phyloP scores from a whole-genome alignment of 176 grass and related monocot species.

The Musa schizocarpa region DNA sequence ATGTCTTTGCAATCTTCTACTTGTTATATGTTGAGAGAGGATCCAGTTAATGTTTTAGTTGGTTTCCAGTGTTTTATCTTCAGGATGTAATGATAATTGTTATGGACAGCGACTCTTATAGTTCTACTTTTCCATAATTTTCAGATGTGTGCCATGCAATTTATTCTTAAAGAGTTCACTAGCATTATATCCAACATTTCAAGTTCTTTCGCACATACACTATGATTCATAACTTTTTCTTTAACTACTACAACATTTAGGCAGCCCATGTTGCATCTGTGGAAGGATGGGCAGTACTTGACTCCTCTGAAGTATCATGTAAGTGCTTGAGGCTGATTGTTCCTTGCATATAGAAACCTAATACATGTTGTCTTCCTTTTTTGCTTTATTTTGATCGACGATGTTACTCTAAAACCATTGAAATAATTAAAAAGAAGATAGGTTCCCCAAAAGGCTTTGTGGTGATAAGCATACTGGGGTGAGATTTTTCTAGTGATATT shows the following conservation, averaged over 20 bases:
- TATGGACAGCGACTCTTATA: too few species aligned
- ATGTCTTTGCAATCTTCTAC: too few species aligned
- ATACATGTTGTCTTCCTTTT: background rate
- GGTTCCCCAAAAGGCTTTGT: background rate
- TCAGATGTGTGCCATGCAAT: too few species aligned
- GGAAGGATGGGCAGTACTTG: slow-evolving; percentile 48
- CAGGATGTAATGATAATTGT: too few species aligned
- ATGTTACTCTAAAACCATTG: slow-evolving; percentile 1
- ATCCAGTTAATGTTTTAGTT: too few species aligned
- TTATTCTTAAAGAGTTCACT: too few species aligned
- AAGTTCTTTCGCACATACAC: background rate
- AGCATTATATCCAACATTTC: too few species aligned
- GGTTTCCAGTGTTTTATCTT: too few species aligned
- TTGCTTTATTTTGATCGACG: background rate
- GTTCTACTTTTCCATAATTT: too few species aligned
- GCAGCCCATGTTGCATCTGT: slow-evolving; percentile 43
- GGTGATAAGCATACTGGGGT: background rate
- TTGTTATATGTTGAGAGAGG: too few species aligned
- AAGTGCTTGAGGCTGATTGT: slow-evolving; percentile 14
- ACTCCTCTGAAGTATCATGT: slow-evolving; percentile 51
- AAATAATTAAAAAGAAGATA: background rate
- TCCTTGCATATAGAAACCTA: background rate
- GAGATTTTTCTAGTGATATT: too few species aligned
- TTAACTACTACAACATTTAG: slow-evolving; percentile 21
- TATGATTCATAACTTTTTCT: background rate